phyloP scores from a whole-genome alignment of 2,329 filamentous ascomycete genomes.

The Fusarium aywerte region DNA sequence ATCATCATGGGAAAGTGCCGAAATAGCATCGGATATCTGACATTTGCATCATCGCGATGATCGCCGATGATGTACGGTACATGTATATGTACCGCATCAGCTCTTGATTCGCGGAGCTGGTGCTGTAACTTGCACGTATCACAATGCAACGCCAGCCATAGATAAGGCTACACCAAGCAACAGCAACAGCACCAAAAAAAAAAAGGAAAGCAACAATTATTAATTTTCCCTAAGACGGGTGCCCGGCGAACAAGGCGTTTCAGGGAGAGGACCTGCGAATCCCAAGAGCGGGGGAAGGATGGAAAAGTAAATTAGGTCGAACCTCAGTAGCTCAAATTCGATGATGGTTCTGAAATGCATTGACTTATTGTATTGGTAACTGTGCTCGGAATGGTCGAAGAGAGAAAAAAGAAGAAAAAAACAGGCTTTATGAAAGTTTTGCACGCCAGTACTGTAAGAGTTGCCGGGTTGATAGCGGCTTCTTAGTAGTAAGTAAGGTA shows the following conservation, averaged over 20 bases:
- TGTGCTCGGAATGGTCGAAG: slow-evolving; percentile 15
- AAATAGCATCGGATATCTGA: slow-evolving; percentile 22
- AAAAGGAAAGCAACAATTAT: not conserved
- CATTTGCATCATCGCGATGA: slow-evolving; percentile 38
- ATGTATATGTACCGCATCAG: slow-evolving; percentile 12
- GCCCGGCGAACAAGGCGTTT: slow-evolving; percentile 43
- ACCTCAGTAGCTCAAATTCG: slow-evolving; percentile 12
- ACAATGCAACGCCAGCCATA: not conserved
- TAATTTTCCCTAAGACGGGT: slow-evolving; percentile 9
- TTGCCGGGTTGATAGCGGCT: not conserved
- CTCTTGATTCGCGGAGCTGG: slow-evolving; percentile 7
- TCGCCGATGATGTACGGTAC: slow-evolving; percentile 19
- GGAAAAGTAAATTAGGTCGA: slow-evolving; percentile 4
- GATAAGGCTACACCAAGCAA: slow-evolving; percentile 8
- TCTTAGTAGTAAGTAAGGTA: not conserved
- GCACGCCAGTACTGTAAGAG: not conserved
- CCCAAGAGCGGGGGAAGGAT: slow-evolving; percentile 11
- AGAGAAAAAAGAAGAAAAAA: slow-evolving; percentile 5
- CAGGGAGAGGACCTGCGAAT: slow-evolving; percentile 16
- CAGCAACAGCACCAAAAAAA: not conserved
- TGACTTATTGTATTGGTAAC: slow-evolving; percentile 2
- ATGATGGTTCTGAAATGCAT: slow-evolving; percentile 3
- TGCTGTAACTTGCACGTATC: slow-evolving; percentile 3
- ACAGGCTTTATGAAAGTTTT: slow-evolving; percentile 11
- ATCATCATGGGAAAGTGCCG: slow-evolving; percentile 31